phyloP scores from a whole-genome alignment of 768 basidiomycete species.

The Dendrothele bispora region DNA sequence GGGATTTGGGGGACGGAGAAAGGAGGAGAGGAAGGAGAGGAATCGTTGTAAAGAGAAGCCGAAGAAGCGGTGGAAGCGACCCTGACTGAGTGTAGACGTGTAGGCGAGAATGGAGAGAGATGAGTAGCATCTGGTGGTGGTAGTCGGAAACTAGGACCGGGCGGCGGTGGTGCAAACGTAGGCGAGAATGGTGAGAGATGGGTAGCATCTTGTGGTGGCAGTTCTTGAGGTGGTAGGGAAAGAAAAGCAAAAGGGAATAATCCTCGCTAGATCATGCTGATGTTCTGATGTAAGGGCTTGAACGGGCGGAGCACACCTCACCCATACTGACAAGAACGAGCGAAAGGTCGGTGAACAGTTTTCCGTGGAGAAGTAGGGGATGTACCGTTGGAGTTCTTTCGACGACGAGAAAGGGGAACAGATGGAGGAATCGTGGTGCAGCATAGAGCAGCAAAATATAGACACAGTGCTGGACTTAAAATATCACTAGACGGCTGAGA shows the following conservation, averaged over 20 bases:
- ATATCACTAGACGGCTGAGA: background rate
- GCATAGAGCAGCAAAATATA: conserved; percentile 83
- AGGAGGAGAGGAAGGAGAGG: too few relatives aligned
- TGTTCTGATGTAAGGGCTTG: conserved; percentile 60
- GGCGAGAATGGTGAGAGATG: conserved; percentile 24
- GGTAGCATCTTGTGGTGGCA: conserved; percentile 25
- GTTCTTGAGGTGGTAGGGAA: conserved; percentile 16
- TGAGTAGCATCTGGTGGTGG: conserved; percentile 26
- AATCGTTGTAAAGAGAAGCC: too few relatives aligned
- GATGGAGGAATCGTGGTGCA: conserved; percentile 76
- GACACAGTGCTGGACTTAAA: conserved; percentile 68
- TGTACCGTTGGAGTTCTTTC: conserved; percentile 55
- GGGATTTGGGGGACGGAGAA: too few relatives aligned
- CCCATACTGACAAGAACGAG: conserved; percentile 75
- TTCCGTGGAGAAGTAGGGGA: conserved; percentile 56
- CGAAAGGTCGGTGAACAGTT: conserved; percentile 75
- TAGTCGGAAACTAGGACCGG: too few relatives aligned
- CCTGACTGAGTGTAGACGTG: too few relatives aligned
- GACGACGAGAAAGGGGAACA: conserved; percentile 69
- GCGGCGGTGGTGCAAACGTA: conserved; percentile 20
- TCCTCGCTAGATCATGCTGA: conserved; percentile 81
- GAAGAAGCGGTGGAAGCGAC: too few relatives aligned
- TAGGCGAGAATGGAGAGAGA: conserved; percentile 23
- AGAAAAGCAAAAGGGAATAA: conserved; percentile 42
- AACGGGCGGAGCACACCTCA: conserved; percentile 60